Evolutionary conservation across 2,329 filamentous ascomycete genomes (phyloP), one percentile per base, ranked within the genome.

Genomic region (Diaporthe velutina): DNA sequence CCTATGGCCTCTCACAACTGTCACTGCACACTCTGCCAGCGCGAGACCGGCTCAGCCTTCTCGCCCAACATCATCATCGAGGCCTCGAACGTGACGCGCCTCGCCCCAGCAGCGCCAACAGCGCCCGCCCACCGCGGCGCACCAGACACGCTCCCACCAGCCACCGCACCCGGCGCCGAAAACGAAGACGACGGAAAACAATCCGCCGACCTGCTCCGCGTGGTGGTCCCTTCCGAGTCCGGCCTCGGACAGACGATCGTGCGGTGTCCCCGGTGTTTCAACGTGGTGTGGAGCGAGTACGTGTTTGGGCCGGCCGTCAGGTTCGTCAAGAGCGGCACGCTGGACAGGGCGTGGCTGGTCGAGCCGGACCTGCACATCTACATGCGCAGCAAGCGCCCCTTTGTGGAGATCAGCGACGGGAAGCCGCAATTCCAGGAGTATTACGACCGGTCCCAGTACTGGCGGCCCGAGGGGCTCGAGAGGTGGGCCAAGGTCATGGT

Each of bases 301-400:
- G 80, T 67, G 17, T 76, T 75, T 17, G 82, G 82, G 3, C 77
- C 78, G 10, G 60, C 80, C 70, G 70, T 84, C 15, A 79, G 80
- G 22, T 87, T 83, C 76, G 77, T 89, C 13, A 83, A 85, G 52
- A 84, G 82, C 35, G 86, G 87, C 4, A 88, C 86, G 15, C 80
- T 89, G 64, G 86, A 87, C 78, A 77, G 78, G 19, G 79, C 83
- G 9, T 80, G 81, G 76, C 78, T 82, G 71, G 77, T 86, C 10
- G 80, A 81, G n/a, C 86, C 86, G 1, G 85, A 87, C 77, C 82
- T 85, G 28, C 86, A 89, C 78, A 85, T 88, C 68, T 89, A 80
- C 75, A 83, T 81, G 25, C 78, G 80, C 45, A 84, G 82, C 73
- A 86, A 84, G 73, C 74, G 74, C 52, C 76, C 78, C 17, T 88